Evolutionary conservation across 257 asterid genomes (phyloP), one percentile per base, ranked within the genome.

Genomic region (Ballota nigra): DNA sequence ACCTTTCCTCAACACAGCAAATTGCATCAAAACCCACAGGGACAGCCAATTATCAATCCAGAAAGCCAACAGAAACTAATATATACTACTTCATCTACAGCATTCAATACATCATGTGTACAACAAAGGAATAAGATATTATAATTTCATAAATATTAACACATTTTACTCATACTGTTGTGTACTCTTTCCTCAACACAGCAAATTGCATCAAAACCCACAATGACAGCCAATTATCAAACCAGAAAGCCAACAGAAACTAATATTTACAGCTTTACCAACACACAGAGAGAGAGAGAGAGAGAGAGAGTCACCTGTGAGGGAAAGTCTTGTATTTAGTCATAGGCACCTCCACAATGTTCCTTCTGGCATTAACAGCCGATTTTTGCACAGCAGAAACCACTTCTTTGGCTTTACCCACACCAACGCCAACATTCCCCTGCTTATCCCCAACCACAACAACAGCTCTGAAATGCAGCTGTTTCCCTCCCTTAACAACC

Each of bases 401-500:
- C 4, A 91, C 92, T 69, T 94, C 97, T 75, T 89, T 94, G 2
- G 98, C 98, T 77, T 94, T 94, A 0, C 97, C 98, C 5, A 94
- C 97, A 7, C 98, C 98, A 18, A 94, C 96, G 6, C 98, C 98
- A 0, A 94, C 96, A 16, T 86, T 87, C 4, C 98, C 98, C 82
- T 86, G 88, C 52, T 89, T 94, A 55, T 94, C 96, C 1, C 97
- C 97, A 4, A 94, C 96, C 43, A 94, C 95, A 15, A 91, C 96
- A 38, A 94, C 78, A 1, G 92, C 98, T 40, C 98, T 83, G 6
- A 94, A 94, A 76, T 89, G 91, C 83, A 89, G 72, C 80, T 94
- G 97, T 60, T 91, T 91, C 38, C 98, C 98, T n/a, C 98, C 98
- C 72, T 94, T 94, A 2, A 94, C 98, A 20, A 94, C 98, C 81